phyloP scores from a whole-genome alignment of 2,329 filamentous ascomycete genomes.

The Aspergillus sp. region DNA sequence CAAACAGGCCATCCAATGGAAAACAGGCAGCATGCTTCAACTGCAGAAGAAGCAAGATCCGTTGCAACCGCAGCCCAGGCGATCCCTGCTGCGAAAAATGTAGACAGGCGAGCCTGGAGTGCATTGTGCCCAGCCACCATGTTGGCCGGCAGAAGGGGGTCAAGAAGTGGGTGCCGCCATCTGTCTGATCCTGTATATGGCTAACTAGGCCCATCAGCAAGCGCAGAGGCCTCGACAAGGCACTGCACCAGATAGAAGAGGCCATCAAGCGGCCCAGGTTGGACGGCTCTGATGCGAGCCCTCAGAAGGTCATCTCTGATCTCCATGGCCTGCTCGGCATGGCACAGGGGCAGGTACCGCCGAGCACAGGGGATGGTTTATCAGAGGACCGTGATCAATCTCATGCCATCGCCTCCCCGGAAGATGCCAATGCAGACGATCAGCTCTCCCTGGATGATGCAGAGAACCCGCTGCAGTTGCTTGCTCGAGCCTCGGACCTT shows the following conservation, averaged over 20 bases:
- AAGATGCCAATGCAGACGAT: conserved; percentile 34
- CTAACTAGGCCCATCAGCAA: conserved; percentile 43
- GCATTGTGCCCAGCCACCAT: conserved; percentile 62
- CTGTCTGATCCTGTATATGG: conserved; percentile 1
- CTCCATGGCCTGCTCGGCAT: conserved; percentile 44
- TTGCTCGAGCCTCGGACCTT: conserved; percentile 63
- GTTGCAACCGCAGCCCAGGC: conserved; percentile 50
- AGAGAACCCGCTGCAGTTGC: conserved; percentile 63
- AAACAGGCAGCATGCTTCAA: conserved; percentile 49
- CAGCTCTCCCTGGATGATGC: conserved; percentile 59
- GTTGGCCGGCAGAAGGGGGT: conserved; percentile 66
- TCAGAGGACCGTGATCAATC: conserved; percentile 22
- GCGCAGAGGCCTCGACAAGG: conserved; percentile 63
- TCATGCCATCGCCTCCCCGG: conserved; percentile 13
- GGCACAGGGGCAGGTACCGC: conserved; percentile 33
- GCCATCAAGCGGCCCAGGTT: conserved; percentile 50
- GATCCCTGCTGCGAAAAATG: conserved; percentile 53
- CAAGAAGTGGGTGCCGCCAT: conserved; percentile 52
- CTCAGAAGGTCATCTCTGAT: conserved; percentile 33
- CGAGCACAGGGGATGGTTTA: conserved; percentile 18
- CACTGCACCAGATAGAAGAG: conserved; percentile 63
- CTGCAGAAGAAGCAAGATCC: conserved; percentile 59
- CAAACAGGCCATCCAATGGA: conserved; percentile 9
- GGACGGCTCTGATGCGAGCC: conserved; percentile 35
- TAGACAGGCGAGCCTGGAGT: conserved; percentile 49